A percentile compares a stretch with the other conserved stretches of the same genome.
phyloP scores from a whole-genome alignment of 2,329 filamentous ascomycete genomes.

The Blumeria hordei region DNA sequence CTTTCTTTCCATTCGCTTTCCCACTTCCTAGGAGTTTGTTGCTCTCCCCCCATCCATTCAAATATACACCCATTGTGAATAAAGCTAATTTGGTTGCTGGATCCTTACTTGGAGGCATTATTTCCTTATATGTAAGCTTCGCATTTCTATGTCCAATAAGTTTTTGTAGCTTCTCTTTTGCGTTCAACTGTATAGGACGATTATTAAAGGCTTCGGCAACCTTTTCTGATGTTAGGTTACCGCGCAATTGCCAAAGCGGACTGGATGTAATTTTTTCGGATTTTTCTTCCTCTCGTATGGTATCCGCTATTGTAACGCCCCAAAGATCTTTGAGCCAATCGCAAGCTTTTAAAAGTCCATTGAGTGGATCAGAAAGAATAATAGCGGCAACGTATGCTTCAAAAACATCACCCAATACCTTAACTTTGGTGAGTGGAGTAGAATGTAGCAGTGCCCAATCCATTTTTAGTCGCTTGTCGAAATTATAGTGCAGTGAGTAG shows the following conservation, averaged over 20 bases:
- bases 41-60: constrained; percentile 45
- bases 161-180: constrained; percentile 28
- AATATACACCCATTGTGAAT: constrained; percentile 37
- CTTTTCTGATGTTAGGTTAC: constrained; percentile 1
- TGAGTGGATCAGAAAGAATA: constrained; percentile 37
- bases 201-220: constrained; percentile 1
- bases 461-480: constrained; percentile 38
- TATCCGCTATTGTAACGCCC: constrained; percentile 34
- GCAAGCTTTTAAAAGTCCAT: constrained; percentile 36
- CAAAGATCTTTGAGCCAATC: constrained; percentile 57
- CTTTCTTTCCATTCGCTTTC: constrained; percentile 39
- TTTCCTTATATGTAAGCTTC: constrained; percentile 35
- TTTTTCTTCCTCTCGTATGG: constrained; percentile 22
- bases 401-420: constrained; percentile 68
- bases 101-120: constrained; percentile 27
- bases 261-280: constrained; percentile 7
- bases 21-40: constrained; percentile 37
- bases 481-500: constrained; percentile 45
- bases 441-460: constrained; percentile 2
- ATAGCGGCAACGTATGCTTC: constrained; percentile 74
- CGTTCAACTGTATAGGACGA: constrained; percentile 11
- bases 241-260: constrained; percentile 12
- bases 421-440: constrained; percentile 30
- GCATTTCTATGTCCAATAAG: constrained; percentile 28
- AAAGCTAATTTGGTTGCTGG: constrained; percentile 27